Conservation (phyloP, 208 protist genomes). For the Endotrypanum monterogeii region DNA sequence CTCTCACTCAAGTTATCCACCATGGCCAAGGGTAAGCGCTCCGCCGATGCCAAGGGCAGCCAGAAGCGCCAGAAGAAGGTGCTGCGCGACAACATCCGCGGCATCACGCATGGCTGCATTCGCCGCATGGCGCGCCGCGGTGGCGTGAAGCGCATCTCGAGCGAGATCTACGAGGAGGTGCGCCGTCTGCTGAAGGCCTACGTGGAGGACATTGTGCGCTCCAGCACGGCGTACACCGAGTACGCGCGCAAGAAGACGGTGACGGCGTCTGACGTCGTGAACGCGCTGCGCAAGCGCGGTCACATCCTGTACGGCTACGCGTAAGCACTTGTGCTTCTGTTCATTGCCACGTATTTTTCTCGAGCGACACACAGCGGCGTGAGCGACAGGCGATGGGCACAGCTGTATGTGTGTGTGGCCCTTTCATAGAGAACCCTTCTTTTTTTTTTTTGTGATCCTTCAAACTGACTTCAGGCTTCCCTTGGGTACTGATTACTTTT, state of each 20-base stretch:
- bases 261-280: slow-evolving; percentile 85
- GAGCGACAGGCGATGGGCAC: too few species aligned
- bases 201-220: slow-evolving; percentile 82
- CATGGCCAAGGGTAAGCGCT: slow-evolving; percentile 84
- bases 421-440: too few species aligned
- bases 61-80: slow-evolving; percentile 88
- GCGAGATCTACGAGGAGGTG: slow-evolving; percentile 70
- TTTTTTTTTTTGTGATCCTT: too few species aligned
- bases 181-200: slow-evolving; percentile 82
- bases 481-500: too few species aligned
- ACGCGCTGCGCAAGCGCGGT: slow-evolving; percentile 88
- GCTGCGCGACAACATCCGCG: slow-evolving; percentile 85
- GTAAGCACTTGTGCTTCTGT: slow-evolving; percentile 15
- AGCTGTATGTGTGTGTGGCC: too few species aligned
- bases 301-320: slow-evolving; percentile 92
- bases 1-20: neutral
- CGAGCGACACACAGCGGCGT: too few species aligned
- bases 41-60: slow-evolving; percentile 64
- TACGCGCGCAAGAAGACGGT: slow-evolving; percentile 85
- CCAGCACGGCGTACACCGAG: slow-evolving; percentile 85
- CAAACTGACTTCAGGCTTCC: too few species aligned
- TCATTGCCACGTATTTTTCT: too few species aligned
- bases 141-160: slow-evolving; percentile 91
- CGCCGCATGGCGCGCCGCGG: slow-evolving; percentile 91
- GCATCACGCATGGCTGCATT: slow-evolving; percentile 87